Evolutionary conservation across 148 eudicot genomes (phyloP), one percentile per base, ranked within the genome.

Genomic region (Rhododendron griersonianum): DNA sequence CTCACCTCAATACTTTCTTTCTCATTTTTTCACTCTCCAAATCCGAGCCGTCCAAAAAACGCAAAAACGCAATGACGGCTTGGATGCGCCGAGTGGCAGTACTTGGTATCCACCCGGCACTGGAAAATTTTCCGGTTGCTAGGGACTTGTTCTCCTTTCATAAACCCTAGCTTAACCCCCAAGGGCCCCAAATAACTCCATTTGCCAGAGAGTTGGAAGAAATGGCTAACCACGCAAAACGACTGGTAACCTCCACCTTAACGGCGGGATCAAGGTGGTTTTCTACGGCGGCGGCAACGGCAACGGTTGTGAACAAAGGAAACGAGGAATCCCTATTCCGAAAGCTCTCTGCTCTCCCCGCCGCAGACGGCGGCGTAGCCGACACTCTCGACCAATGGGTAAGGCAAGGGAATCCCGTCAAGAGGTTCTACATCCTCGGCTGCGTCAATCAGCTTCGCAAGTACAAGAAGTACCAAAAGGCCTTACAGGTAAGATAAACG

Each of bases 331-430:
- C 81, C 37, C 80, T 90, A 39, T 89, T 67, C 84, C 57, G 84
- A 6, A 78, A 61, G 63, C 75, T 91, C 19, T 53, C 28, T 7
- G 86, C 85, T 19, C 21, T 83, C 33, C 3, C 85, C 65, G 76
- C 44, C 77, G 4, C 80, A 76, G 84, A 88, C 28, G 85, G 76
- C 48, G 82, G 63, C 11, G 84, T 89, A 1, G 45, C 87, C 33
- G 80, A 87, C 65, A 85, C 83, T 30, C 90, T 92, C 16, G 88
- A 91, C 45, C 87, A 87, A 7, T 92, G 89, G 91, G 91, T 83
- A 8, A 89, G 71, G 35, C 44, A 78, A 39, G 94, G 92, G 7
- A 82, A 85, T n/a, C 11, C 39, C 1, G 19, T 91, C 33, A 88
- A 83, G 45, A 81, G 91, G 59, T 50, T 44, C 41, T 87, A 89